Conservation (phyloP, 169 alveolate genomes). For the Plasmodium gonderi region DNA sequence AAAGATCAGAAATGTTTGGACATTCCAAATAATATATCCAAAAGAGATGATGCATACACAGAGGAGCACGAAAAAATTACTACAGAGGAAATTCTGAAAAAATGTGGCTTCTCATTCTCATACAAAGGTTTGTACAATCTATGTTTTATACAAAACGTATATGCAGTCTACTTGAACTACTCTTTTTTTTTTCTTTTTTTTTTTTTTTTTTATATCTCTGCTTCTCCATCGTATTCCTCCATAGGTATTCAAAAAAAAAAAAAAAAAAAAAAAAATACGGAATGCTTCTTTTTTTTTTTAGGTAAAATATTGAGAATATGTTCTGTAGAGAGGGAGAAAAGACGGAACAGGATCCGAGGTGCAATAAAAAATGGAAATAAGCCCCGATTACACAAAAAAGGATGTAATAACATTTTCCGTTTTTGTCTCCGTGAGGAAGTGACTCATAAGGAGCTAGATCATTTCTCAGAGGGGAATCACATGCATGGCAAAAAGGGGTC, state of each 20-base stretch:
- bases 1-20: not conserved
- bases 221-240: too few relatives aligned
- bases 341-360: not conserved
- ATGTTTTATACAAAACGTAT: not conserved
- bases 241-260: not conserved
- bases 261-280: not conserved
- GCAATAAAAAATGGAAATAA: not conserved
- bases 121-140: not conserved
- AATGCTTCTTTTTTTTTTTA: not conserved
- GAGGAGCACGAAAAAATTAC: not conserved
- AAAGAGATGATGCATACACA: not conserved
- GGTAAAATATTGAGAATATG: not conserved
- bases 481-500: too few relatives aligned
- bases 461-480: too few relatives aligned
- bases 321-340: not conserved
- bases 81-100: not conserved
- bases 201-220: too few relatives aligned
- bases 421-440: not conserved
- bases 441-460: not conserved
- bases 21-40: not conserved
- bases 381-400: not conserved
- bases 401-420: not conserved
- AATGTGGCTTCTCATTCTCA: not conserved
- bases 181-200: too few relatives aligned
- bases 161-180: not conserved